Base-by-base conservation (phyloP, 371 early-diverging fungal species). In the Blakeslea trispora region DNA sequence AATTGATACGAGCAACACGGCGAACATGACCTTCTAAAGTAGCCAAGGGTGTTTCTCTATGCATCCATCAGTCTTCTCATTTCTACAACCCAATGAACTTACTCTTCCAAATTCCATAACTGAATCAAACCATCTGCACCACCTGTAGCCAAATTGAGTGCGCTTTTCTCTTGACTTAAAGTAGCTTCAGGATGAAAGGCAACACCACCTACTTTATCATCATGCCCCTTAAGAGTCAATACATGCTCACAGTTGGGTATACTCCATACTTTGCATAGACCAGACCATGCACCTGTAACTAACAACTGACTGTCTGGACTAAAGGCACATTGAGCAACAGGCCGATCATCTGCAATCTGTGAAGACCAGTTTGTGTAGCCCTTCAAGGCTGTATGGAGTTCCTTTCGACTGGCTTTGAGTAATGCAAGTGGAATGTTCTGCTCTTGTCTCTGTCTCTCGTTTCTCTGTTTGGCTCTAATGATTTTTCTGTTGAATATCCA, bases 281-380 rank as follows among this genome's bases (percentile, higher is more conserved):
- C 98, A 14, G 90, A 84, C 88, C 91, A 95, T 7, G 94, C 84
- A 7, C 89, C 93, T 8, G 94, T 94, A 4, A 91, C 89, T 19
- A 97, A 57, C 31, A 84, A 54, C 14, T 83, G 70, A 3, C 90
- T 86, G 64, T 96, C 85, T 7, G 94, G 95, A 13, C 94, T 81
- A 62, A 97, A 95, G 0, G 79, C 56, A 53, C 86, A 85, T 63
- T 84, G 89, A 19, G 92, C 76, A 11, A 94, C 71, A 8, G 96
- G 95, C 40, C 97, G 85, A n/a, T 90, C 90, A 63, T 96, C 97
- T 10, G 91, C 95, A 42, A 94, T 82, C 63, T 96, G 95, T 15
- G 95, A 93, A 17, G 88, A 81, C 58, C 84, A 83, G 39, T 86
- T 88, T 21, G 85, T 75, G 59, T 88, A 93, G 11, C 72, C 69